Evolutionary conservation across 2,329 filamentous ascomycete species (phyloP).

Genomic region (Penicillium sp.): DNA sequence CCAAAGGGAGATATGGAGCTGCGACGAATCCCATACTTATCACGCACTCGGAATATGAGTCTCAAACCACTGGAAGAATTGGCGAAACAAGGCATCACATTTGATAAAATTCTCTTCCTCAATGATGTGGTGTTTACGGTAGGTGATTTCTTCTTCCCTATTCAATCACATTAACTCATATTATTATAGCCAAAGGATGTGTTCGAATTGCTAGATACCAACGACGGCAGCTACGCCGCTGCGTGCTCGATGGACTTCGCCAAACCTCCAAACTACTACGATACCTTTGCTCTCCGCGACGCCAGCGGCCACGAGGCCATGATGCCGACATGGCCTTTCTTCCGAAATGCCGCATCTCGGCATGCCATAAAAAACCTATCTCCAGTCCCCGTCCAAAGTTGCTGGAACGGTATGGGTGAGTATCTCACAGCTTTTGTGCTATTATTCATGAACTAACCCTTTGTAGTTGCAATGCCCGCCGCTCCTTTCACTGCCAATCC

Average conservation of each 20-base stretch:
- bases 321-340: constrained; percentile 68
- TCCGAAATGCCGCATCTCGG: constrained; percentile 50
- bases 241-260: constrained; percentile 72
- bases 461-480: constrained; percentile 26
- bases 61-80: constrained; percentile 60
- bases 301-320: constrained; percentile 63
- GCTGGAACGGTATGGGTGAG: constrained; percentile 66
- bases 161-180: background rate
- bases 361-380: constrained; percentile 53
- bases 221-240: constrained; percentile 61
- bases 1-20: constrained; percentile 55
- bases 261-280: constrained; percentile 68
- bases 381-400: constrained; percentile 62
- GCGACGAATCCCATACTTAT: constrained; percentile 68
- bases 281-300: constrained; percentile 72
- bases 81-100: constrained; percentile 52
- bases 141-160: background rate
- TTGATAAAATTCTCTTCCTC: constrained; percentile 61
- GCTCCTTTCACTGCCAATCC: constrained; percentile 25
- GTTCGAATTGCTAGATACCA: constrained; percentile 59
- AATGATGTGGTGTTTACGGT: constrained; percentile 50
- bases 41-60: constrained; percentile 64
- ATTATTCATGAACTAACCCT: constrained; percentile 7
- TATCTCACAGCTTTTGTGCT: constrained; percentile 19
- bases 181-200: constrained; percentile 50